Evolutionary conservation across 192 early-diverging fungal species (phyloP).

Genomic region (Chytriomyces confervae): DNA sequence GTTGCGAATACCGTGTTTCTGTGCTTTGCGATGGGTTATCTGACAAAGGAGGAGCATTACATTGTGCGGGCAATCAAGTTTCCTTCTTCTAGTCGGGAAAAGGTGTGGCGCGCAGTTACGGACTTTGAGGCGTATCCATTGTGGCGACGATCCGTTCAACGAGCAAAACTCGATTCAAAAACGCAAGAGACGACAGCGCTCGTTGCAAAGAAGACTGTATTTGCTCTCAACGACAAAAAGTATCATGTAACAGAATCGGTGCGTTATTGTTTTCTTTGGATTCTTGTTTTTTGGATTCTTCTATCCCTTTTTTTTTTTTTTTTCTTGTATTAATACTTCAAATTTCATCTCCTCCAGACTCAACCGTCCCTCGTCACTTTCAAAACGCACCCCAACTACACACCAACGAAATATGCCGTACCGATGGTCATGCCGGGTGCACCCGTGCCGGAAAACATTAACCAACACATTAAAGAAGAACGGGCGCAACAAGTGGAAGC

Average conservation of each 20-base stretch:
- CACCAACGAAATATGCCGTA: conserved; percentile 14
- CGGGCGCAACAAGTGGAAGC: background rate
- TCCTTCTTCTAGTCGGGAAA: background rate
- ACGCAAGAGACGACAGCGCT: background rate
- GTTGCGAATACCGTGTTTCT: conserved; percentile 8
- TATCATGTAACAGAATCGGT: conserved; percentile 12
- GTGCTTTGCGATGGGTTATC: conserved; percentile 24
- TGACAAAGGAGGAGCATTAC: conserved; percentile 27
- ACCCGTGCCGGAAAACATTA: conserved; percentile 27
- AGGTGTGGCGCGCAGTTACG: conserved; percentile 11
- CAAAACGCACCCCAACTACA: conserved; percentile 19
- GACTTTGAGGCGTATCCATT: conserved; percentile 16
- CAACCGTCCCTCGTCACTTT: background rate
- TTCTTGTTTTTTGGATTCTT: background rate
- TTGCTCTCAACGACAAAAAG: background rate
- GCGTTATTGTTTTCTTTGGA: background rate
- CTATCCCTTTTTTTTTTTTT: background rate
- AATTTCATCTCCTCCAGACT: background rate
- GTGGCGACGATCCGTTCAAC: background rate
- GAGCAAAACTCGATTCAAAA: background rate
- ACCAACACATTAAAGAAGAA: conserved; percentile 18
- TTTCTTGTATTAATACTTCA: background rate
- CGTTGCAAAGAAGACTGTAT: background rate
- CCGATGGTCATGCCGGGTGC: conserved; percentile 27
- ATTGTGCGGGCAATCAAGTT: conserved; percentile 18